Percentiles rank a stretch among this genome's conserved stretches.
phyloP scores from a whole-genome alignment of 1,139 yeast genomes.

The Magnusiomyces clavatus region DNA sequence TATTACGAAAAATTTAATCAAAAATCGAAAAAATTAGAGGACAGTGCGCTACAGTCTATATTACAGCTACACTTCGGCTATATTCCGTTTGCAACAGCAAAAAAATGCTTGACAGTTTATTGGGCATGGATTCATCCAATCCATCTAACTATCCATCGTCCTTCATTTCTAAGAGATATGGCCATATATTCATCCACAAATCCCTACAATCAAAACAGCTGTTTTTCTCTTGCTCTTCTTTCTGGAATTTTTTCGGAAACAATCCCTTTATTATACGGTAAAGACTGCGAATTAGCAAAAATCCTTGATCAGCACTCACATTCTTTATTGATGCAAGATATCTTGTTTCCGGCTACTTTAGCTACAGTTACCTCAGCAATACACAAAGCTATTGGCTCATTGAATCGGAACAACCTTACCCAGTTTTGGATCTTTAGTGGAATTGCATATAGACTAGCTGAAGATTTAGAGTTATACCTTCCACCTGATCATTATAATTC shows the following conservation, averaged over 20 bases:
- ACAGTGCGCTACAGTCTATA: conserved; percentile 5
- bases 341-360: conserved; percentile 7
- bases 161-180: conserved; percentile 13
- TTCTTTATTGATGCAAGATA: conserved; percentile 12
- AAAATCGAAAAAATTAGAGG: conserved; percentile 3
- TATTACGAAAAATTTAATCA: neutral
- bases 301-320: conserved; percentile 12
- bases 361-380: conserved; percentile 9
- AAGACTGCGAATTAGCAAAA: conserved; percentile 7
- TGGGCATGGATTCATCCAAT: conserved; percentile 15
- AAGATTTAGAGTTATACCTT: conserved; percentile 9
- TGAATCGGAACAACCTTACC: conserved; percentile 7
- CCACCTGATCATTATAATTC: conserved; percentile 4
- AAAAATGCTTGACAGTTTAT: conserved; percentile 10
- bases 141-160: conserved; percentile 10
- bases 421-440: conserved; percentile 13
- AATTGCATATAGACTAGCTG: conserved; percentile 12
- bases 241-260: conserved; percentile 9
- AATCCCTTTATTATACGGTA: conserved; percentile 9
- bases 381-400: conserved; percentile 8
- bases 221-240: conserved; percentile 13
- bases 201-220: conserved; percentile 6
- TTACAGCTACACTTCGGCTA: conserved; percentile 10
- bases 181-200: conserved; percentile 7
- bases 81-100: conserved; percentile 10